phyloP scores from a whole-genome alignment of 495 filamentous ascomycete species.

The Copromyces sp. region DNA sequence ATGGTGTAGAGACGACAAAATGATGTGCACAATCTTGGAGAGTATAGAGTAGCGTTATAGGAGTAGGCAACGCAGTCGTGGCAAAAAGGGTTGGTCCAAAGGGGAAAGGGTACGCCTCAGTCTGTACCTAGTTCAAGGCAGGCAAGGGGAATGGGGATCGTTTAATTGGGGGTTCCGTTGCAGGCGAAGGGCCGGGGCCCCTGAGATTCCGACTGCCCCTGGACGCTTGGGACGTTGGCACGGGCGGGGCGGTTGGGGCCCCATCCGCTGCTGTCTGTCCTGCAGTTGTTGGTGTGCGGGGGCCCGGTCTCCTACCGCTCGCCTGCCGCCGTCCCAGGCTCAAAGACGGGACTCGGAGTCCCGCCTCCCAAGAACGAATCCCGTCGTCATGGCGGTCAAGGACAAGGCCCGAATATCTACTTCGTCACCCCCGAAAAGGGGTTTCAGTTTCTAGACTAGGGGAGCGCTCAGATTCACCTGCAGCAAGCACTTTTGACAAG shows the following conservation, averaged over 20 bases:
- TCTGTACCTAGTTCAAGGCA: background rate
- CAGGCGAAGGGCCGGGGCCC: background rate
- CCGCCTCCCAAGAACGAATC: background rate
- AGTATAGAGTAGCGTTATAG: background rate
- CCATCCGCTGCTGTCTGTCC: background rate
- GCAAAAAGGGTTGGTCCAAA: slow-evolving; percentile 1
- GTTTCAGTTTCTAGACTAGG: background rate
- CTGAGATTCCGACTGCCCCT: background rate
- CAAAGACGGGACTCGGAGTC: background rate
- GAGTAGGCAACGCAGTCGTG: background rate
- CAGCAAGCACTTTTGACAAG: background rate
- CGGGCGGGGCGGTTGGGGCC: background rate
- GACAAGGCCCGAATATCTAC: background rate
- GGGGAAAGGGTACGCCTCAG: background rate
- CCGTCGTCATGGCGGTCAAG: background rate
- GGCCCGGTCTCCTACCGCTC: background rate
- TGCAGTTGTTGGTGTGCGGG: background rate
- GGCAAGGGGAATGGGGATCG: background rate
- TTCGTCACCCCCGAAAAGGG: background rate
- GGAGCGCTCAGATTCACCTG: background rate
- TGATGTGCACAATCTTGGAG: background rate
- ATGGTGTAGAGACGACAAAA: background rate
- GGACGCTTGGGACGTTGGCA: background rate
- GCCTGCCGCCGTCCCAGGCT: background rate
- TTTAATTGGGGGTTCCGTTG: slow-evolving; percentile 4